Percentiles rank a stretch among this genome's conserved stretches.
These are phyloP conservation scores for Ustilago sp. DNA, from an alignment of 1,284 basidiomycete genomes.

Conservation along the genomic window DNA sequence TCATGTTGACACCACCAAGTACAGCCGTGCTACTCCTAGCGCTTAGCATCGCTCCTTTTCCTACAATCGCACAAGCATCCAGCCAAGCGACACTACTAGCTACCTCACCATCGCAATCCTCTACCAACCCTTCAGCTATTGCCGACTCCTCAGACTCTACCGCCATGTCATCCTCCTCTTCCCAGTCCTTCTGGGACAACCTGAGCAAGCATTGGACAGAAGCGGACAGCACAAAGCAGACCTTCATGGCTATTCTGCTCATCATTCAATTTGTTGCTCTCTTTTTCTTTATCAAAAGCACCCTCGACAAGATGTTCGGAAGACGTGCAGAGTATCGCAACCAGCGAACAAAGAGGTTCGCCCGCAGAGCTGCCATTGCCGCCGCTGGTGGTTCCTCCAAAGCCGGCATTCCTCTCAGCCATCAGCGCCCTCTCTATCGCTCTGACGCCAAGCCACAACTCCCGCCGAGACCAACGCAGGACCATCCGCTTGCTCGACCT, in stretches of 20 bases:
- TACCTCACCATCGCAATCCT: not conserved
- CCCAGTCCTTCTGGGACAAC: conserved; percentile 36
- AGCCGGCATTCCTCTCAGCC: conserved; percentile 38
- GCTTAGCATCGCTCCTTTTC: conserved; percentile 5
- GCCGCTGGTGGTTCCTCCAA: conserved; percentile 45
- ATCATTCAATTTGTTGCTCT: conserved; percentile 39
- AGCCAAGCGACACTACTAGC: not conserved
- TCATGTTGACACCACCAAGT: not conserved
- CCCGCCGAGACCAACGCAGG: conserved; percentile 33
- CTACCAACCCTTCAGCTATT: not conserved
- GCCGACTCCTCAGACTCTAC: conserved; percentile 4
- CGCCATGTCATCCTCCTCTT: conserved; percentile 17
- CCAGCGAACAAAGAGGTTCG: conserved; percentile 39
- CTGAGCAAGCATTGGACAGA: conserved; percentile 41
- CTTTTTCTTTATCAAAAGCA: conserved; percentile 39
- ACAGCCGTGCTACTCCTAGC: conserved; percentile 3
- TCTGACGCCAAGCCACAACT: conserved; percentile 38
- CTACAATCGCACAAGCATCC: conserved; percentile 8
- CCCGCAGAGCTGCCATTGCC: conserved; percentile 43
- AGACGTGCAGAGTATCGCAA: conserved; percentile 49
- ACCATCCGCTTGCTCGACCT: conserved; percentile 29
- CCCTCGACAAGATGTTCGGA: conserved; percentile 48
- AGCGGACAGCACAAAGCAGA: conserved; percentile 49
- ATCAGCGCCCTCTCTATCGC: conserved; percentile 47
- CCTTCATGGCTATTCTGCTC: conserved; percentile 49